Evolutionary conservation across 371 early-diverging fungal species (phyloP).

Genomic region (Lichtheimia ornata): DNA sequence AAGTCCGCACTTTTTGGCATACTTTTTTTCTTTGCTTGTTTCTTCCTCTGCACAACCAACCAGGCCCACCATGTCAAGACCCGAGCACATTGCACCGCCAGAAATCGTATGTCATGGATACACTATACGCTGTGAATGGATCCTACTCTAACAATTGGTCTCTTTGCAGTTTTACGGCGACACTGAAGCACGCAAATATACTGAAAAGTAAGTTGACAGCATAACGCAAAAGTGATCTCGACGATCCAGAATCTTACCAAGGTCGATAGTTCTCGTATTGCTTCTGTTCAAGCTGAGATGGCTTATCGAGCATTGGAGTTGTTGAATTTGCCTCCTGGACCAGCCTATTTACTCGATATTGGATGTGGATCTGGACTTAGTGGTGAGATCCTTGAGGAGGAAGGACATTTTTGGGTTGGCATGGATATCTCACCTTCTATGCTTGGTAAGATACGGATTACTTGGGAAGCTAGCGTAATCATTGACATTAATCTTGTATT

Average conservation of each 20-base stretch:
- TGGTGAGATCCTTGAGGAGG: slow-evolving; percentile 94
- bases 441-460: slow-evolving; percentile 60
- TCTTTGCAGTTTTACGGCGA: slow-evolving; percentile 79
- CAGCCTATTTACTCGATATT: slow-evolving; percentile 60
- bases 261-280: slow-evolving; percentile 78
- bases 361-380: slow-evolving; percentile 70
- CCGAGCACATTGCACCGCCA: slow-evolving; percentile 96
- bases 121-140: neutral
- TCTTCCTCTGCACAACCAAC: neutral
- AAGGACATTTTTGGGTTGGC: slow-evolving; percentile 96
- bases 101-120: slow-evolving; percentile 75
- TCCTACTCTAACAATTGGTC: slow-evolving; percentile 23
- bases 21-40: slow-evolving; percentile 13
- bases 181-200: slow-evolving; percentile 92
- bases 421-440: slow-evolving; percentile 95
- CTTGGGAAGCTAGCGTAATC: neutral
- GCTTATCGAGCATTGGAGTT: slow-evolving; percentile 90
- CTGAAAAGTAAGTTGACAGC: slow-evolving; percentile 74
- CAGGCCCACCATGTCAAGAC: slow-evolving; percentile 74
- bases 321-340: slow-evolving; percentile 78
- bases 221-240: neutral
- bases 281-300: slow-evolving; percentile 93
- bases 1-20: slow-evolving; percentile 8
- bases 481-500: neutral
- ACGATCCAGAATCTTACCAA: neutral